Base-by-base conservation (phyloP, 768 basidiomycete genomes). In the Lyophyllum atratum region DNA sequence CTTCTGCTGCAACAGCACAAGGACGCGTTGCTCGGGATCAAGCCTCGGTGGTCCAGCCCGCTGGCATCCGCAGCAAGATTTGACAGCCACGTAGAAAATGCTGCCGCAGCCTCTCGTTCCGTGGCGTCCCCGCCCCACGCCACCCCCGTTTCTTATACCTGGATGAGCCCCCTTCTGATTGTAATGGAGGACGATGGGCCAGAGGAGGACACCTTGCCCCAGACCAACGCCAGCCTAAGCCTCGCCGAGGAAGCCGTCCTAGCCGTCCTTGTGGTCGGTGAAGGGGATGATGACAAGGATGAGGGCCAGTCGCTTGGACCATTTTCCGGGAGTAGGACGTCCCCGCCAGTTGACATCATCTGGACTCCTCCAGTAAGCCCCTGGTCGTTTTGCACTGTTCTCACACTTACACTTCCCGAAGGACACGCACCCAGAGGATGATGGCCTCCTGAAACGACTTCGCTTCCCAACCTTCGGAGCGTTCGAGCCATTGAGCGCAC, bases 1-100 rank as follows among this genome's bases (percentile, higher is more conserved):
- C 31, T 33, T 33, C 31, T 6, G 31, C 31, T 33, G 12, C 31
- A 33, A 12, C 31, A 33, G 12, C 12, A 12, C 31, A 33, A 33
- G 31, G 12, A 33, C 6, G 12, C 31, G 31, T 12, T 65, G 1
- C 54, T 63, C 17, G 26, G 37, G 12, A 52, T 70, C 12, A 60
- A 64, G 40, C 29, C 42, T 0, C 52, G 28, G 24, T 70, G 66
- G 71, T 21, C 58, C 1, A 72, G 55, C 26, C 49, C 59, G 0
- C 44, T 66, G 3, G 59, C 55, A 17, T 61, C 63, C 3, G 2
- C 10, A 0, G 26, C 21, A 39, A 49, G 11, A 21, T 65, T 63
- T 22, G 47, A 55, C 22, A 24, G 29, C n/a, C 59, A 60, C 17
- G 19, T 60, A 9, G 21, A 17, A 3, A 14, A 45, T 19, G 33